A percentile compares a stretch with the other conserved stretches of the same genome.
Evolutionary conservation across 106 monocot genomes (phyloP).

Genomic region (Apostasia shenzhenica): DNA sequence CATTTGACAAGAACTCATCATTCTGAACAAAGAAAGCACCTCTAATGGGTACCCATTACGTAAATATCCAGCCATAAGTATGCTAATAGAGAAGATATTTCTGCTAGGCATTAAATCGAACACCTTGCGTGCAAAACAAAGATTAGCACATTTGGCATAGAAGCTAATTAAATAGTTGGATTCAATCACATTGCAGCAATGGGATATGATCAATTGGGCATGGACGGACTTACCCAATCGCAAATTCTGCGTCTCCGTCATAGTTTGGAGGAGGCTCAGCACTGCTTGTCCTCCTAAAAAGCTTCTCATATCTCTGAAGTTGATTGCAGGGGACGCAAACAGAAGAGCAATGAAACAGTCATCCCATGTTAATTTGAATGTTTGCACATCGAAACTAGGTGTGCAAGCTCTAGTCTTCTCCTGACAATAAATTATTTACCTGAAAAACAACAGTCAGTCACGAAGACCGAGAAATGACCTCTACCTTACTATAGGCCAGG

Average conservation of each 20-base stretch:
- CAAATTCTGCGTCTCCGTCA: conserved; percentile 16
- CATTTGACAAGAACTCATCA: conserved; percentile 1
- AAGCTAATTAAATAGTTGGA: conserved; percentile 41
- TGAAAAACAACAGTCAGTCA: too few species aligned
- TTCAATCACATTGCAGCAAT: conserved; percentile 17
- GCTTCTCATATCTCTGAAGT: too few species aligned
- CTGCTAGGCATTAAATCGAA: conserved; percentile 38
- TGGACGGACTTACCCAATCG: conserved; percentile 29
- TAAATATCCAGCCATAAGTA: conserved; percentile 48
- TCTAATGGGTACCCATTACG: conserved; percentile 19
- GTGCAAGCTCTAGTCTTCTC: too few species aligned
- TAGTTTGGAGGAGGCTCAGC: neutral
- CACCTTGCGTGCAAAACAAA: conserved; percentile 19
- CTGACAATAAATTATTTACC: too few species aligned
- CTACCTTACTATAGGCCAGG: too few species aligned
- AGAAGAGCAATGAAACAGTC: too few species aligned
- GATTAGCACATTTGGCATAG: conserved; percentile 26
- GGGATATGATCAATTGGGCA: conserved; percentile 20
- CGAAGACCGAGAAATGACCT: too few species aligned
- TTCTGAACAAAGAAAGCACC: conserved; percentile 25
- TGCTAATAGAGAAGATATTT: conserved; percentile 35
- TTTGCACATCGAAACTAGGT: too few species aligned
- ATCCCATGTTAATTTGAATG: too few species aligned
- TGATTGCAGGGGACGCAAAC: too few species aligned
- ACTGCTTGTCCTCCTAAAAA: too few species aligned